A percentile compares a stretch with the other conserved stretches of the same genome.
Evolutionary conservation across 108 stramenopile genomes (phyloP).

Genomic region (Nitzschia sp.): DNA sequence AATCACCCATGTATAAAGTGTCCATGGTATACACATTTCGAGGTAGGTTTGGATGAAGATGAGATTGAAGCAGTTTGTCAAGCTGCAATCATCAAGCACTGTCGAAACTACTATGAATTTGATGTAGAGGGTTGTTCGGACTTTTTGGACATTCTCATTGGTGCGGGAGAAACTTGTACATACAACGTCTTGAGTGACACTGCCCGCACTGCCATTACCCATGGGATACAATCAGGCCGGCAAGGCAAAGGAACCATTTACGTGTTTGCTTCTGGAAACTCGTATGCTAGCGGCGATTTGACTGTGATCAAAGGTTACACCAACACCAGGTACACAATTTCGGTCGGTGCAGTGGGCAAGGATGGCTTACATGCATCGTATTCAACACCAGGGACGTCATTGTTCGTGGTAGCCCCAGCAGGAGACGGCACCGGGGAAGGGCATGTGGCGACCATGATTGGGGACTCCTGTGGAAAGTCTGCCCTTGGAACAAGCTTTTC

Average conservation of each 20-base stretch:
- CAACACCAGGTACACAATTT: constrained; percentile 35
- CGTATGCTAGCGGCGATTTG: constrained; percentile 17
- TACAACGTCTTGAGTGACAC: neutral
- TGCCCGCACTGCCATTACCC: neutral
- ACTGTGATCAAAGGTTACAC: constrained; percentile 20
- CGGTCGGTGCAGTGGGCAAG: constrained; percentile 41
- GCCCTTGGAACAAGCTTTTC: constrained; percentile 39
- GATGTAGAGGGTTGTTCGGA: constrained; percentile 30
- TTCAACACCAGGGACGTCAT: constrained; percentile 33
- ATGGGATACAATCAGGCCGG: constrained; percentile 28
- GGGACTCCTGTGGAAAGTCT: constrained; percentile 16
- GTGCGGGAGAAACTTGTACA: constrained; percentile 7
- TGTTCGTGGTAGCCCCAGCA: constrained; percentile 34
- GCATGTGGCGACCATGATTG: constrained; percentile 19
- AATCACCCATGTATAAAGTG: neutral
- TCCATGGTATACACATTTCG: neutral
- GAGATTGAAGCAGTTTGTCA: neutral
- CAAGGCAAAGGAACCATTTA: constrained; percentile 47
- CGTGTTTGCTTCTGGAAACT: constrained; percentile 45
- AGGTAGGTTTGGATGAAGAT: neutral
- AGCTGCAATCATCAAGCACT: constrained; percentile 12
- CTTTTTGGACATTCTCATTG: constrained; percentile 26
- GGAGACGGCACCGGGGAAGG: constrained; percentile 30
- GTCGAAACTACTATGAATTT: constrained; percentile 4
- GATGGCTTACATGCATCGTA: constrained; percentile 32